A percentile compares a stretch with the other conserved stretches of the same genome.
These are phyloP conservation scores for Citrullus amarus DNA, from an alignment of 306 rosid species.

Conservation along the genomic window DNA sequence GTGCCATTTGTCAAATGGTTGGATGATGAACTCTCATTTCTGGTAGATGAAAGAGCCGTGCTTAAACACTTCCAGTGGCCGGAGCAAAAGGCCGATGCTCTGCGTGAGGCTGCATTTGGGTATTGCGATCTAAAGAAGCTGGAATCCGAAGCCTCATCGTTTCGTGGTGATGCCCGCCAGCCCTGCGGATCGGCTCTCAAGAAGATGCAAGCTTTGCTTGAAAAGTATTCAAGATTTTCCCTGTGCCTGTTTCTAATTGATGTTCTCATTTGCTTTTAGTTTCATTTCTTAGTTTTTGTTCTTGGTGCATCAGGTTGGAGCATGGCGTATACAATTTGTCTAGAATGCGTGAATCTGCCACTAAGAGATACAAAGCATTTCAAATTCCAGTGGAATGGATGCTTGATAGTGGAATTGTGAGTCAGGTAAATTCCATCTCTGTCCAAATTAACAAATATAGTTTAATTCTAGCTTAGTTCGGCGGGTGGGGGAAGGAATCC, in stretches of 20 bases:
- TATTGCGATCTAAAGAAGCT: slow-evolving; percentile 88
- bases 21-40: slow-evolving; percentile 86
- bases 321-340: slow-evolving; percentile 81
- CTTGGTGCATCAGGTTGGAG: slow-evolving; percentile 58
- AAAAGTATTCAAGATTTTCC: slow-evolving; percentile 39
- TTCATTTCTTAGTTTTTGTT: neutral
- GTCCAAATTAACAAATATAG: neutral
- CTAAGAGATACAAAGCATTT: slow-evolving; percentile 63
- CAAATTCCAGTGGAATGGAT: slow-evolving; percentile 92
- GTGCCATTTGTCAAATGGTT: slow-evolving; percentile 98
- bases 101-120: slow-evolving; percentile 95
- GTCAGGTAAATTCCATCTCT: slow-evolving; percentile 51
- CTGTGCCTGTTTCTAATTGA: neutral
- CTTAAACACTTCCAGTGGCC: slow-evolving; percentile 97
- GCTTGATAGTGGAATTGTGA: slow-evolving; percentile 68
- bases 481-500: neutral
- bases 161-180: slow-evolving; percentile 72
- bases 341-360: slow-evolving; percentile 76
- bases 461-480: neutral
- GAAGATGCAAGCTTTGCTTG: slow-evolving; percentile 87
- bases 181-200: slow-evolving; percentile 73
- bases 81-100: slow-evolving; percentile 86
- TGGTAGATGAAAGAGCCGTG: slow-evolving; percentile 99
- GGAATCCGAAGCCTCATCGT: slow-evolving; percentile 64
- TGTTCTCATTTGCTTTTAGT: neutral